Evolutionary conservation across 805 yeast genomes (phyloP).

Genomic region (Starmerella asiatica): DNA sequence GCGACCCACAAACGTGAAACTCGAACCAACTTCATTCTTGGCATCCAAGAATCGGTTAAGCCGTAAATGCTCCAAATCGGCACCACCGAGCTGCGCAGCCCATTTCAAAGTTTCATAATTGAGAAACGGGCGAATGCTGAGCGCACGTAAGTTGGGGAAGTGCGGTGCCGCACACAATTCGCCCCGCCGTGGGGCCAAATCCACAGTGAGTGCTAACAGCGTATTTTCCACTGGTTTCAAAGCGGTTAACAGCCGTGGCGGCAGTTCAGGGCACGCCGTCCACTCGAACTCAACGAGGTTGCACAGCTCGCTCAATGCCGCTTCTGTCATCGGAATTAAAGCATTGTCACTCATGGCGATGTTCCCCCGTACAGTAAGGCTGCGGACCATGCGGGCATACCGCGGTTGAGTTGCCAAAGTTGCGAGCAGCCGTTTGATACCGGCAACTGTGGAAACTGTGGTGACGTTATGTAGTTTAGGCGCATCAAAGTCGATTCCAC

Average conservation of each 20-base stretch:
- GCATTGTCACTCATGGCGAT: constrained; percentile 23
- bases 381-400: constrained; percentile 15
- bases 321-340: constrained; percentile 14
- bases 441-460: constrained; percentile 25
- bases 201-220: constrained; percentile 14
- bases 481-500: not conserved
- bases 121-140: constrained; percentile 22
- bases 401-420: constrained; percentile 15
- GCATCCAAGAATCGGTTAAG: constrained; percentile 18
- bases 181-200: constrained; percentile 15
- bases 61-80: constrained; percentile 16
- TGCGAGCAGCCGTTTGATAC: constrained; percentile 23
- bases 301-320: constrained; percentile 19
- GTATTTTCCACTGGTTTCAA: constrained; percentile 1
- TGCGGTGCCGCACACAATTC: constrained; percentile 5
- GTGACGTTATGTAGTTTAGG: constrained; percentile 13
- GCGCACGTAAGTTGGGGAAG: constrained; percentile 15
- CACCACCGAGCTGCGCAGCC: constrained; percentile 13
- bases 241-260: constrained; percentile 20
- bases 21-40: constrained; percentile 22
- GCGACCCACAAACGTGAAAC: constrained; percentile 22
- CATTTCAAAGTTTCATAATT: constrained; percentile 15
- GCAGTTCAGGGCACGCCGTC: constrained; percentile 27
- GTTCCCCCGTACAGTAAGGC: constrained; percentile 17
- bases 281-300: constrained; percentile 23